Base-by-base conservation (phyloP, 108 stramenopile species). In the Nitzschia sp. region DNA sequence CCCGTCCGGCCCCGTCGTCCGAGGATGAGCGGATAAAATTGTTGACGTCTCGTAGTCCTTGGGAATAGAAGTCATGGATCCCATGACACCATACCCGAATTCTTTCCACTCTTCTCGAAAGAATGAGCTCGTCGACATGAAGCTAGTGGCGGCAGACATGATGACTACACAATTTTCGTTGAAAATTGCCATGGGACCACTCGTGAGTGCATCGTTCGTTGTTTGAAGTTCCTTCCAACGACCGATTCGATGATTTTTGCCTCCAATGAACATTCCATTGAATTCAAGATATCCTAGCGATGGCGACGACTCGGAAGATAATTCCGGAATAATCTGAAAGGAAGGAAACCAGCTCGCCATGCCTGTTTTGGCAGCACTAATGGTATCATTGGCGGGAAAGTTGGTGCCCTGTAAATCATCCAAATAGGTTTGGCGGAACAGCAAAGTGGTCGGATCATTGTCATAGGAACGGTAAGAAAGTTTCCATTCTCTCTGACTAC, bases 81-180 rank as follows among this genome's bases (percentile, higher is more conserved):
- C 63, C 63, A 63, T n/a, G 22, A 63, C 63, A 27, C 63, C 63
- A 63, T 36, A 63, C 9, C 63, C 63, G 30, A 48, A 63, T 16
- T 29, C 45, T 26, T 25, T 21, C 5, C 3, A 22, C 2, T 63
- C 45, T 9, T 63, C 11, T 46, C 27, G 63, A 47, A 63, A 47
- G n/a, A 63, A 4, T 17, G 63, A 48, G 11, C 45, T 47, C 23
- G 63, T 33, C 13, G 27, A 8, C 63, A 63, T 63, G 32, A 63
- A 63, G 3, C 22, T 21, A 3, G 45, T 38, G 9, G 63, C 63
- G 8, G 63, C 2, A 11, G 63, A 63, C 63, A 45, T 30, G 30
- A 63, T 29, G 16, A 63, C 44, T 2, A 63, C 46, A 30, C 63
- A 63, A 8, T 63, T 4, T 4, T 46, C 27, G 30, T 29, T 47